phyloP scores from a whole-genome alignment of 2,329 filamentous ascomycete species.

The Xylariales sp. region DNA sequence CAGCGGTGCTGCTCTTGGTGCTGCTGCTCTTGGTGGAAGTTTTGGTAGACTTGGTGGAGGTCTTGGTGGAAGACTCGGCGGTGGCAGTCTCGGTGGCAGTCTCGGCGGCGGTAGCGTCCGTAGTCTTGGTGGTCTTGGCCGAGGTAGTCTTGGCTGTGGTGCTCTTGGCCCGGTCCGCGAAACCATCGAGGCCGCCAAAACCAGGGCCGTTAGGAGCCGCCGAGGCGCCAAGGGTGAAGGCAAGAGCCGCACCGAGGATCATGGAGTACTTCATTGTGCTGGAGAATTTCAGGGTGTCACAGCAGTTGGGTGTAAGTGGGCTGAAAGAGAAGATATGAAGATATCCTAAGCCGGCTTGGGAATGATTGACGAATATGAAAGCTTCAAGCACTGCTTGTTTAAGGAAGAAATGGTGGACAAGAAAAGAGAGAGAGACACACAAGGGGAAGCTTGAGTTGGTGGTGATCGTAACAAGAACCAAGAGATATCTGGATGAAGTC shows the following conservation, averaged over 20 bases:
- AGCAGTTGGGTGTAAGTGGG: too few species aligned
- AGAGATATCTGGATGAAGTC: too few species aligned
- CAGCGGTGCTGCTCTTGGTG: too few species aligned
- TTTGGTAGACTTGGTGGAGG: too few species aligned
- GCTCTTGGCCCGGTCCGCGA: too few species aligned
- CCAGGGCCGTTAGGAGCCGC: conserved; percentile 2
- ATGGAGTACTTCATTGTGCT: conserved; percentile 18
- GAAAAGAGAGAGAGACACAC: conserved; percentile 1
- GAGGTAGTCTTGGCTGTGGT: too few species aligned
- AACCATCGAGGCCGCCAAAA: conserved; percentile 3
- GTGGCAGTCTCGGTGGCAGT: too few species aligned
- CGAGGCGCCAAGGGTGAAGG: conserved; percentile 11
- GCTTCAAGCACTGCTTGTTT: conserved; percentile 6
- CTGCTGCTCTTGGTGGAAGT: too few species aligned
- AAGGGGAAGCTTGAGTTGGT: background rate
- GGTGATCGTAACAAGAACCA: background rate
- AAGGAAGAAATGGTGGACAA: conserved; percentile 2
- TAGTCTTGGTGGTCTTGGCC: too few species aligned
- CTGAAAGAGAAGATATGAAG: background rate
- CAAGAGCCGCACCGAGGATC: conserved; percentile 13
- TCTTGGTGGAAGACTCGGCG: too few species aligned
- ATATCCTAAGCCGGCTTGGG: conserved; percentile 1
- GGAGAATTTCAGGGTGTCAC: too few species aligned
- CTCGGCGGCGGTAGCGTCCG: too few species aligned
- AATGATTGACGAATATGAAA: conserved; percentile 1